These are phyloP conservation scores for Xylariaceae sp. DNA, from an alignment of 2,329 filamentous ascomycete species.

Conservation along the genomic window DNA sequence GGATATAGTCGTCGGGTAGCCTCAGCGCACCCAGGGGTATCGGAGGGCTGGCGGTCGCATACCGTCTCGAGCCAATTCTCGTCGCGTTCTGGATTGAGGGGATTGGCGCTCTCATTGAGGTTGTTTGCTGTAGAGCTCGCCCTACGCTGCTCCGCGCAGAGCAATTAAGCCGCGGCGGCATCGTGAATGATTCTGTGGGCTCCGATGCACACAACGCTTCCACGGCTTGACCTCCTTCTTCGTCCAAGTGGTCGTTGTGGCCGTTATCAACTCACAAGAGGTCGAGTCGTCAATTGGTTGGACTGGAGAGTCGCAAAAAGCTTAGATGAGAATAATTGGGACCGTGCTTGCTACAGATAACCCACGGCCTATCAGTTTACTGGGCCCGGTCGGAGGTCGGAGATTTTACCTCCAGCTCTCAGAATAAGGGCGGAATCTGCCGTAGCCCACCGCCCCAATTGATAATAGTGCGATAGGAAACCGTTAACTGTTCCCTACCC, in stretches of 20 bases:
- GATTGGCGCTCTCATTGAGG: conserved; percentile 24
- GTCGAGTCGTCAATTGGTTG: too few species aligned
- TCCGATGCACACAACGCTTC: background rate
- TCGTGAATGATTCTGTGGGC: conserved; percentile 15
- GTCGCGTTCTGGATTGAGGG: conserved; percentile 27
- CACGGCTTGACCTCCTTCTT: conserved; percentile 3
- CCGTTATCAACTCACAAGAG: too few species aligned
- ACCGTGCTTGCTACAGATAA: conserved; percentile 3
- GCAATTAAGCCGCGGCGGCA: conserved; percentile 37
- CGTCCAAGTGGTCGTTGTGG: conserved; percentile 4
- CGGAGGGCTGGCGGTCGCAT: conserved; percentile 34
- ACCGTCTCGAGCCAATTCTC: conserved; percentile 30
- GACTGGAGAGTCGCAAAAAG: conserved; percentile 18
- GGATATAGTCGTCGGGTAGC: conserved; percentile 57
- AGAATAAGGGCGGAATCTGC: conserved; percentile 28
- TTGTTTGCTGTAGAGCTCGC: conserved; percentile 31
- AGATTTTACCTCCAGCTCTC: background rate
- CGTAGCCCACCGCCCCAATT: conserved; percentile 25
- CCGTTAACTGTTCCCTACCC: conserved; percentile 5
- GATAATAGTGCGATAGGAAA: conserved; percentile 14
- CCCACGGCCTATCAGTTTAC: background rate
- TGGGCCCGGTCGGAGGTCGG: conserved; percentile 14
- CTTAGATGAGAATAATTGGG: conserved; percentile 24
- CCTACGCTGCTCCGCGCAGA: conserved; percentile 32
- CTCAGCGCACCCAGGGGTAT: conserved; percentile 36